Percentiles rank a stretch among this genome's conserved stretches.
Evolutionary conservation across 805 yeast species (phyloP).

Genomic region (Priceomyces medius): DNA sequence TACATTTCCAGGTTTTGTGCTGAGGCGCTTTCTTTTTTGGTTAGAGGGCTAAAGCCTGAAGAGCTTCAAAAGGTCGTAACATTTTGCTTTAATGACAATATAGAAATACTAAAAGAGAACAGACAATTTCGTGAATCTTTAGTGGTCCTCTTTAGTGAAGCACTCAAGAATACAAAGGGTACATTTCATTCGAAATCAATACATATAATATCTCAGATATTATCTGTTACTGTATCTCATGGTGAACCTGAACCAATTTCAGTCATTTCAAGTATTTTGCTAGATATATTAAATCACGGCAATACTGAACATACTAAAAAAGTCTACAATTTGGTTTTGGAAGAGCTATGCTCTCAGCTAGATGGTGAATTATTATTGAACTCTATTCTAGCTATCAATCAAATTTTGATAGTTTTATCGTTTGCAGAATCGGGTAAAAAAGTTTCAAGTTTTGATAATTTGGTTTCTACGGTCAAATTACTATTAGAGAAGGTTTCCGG

Average conservation of each 20-base stretch:
- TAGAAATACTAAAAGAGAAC: conserved; percentile 31
- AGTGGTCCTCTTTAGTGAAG: conserved; percentile 62
- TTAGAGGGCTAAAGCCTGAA: conserved; percentile 61
- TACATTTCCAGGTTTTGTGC: conserved; percentile 81
- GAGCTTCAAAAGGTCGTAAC: conserved; percentile 48
- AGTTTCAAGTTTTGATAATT: conserved; percentile 30
- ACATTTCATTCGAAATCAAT: conserved; percentile 73
- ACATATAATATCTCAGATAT: conserved; percentile 45
- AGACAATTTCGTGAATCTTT: conserved; percentile 57
- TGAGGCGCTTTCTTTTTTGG: conserved; percentile 81
- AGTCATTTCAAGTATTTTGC: conserved; percentile 57
- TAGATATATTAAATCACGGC: conserved; percentile 55
- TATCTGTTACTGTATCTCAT: conserved; percentile 33
- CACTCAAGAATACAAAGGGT: conserved; percentile 69
- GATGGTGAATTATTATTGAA: conserved; percentile 6
- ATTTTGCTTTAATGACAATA: conserved; percentile 37
- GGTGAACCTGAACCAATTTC: conserved; percentile 27
- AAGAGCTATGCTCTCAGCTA: conserved; percentile 17
- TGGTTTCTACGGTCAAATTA: conserved; percentile 14
- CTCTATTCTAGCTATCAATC: conserved; percentile 29
- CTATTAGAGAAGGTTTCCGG: conserved; percentile 17
- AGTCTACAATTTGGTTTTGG: conserved; percentile 37
- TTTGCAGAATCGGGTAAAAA: conserved; percentile 74
- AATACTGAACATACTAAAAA: conserved; percentile 45
- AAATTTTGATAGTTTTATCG: conserved; percentile 46